Evolutionary conservation across 305 asterid species (phyloP), one percentile per base, ranked within the genome.

Genomic region (Striga hermonthica): DNA sequence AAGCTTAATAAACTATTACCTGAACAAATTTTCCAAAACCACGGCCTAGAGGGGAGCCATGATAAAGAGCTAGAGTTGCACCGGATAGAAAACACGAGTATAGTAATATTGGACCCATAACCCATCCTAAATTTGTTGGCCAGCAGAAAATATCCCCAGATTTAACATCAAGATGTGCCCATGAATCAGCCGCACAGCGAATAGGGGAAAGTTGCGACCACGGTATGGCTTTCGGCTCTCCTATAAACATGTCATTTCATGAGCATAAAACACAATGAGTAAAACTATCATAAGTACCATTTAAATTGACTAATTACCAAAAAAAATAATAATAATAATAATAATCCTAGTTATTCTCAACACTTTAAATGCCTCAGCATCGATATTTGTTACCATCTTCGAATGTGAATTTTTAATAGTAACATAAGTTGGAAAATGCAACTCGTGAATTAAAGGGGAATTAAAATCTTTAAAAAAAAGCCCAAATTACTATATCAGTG

Each of bases 61-160:
- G 94, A 77, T 92, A 90, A 49, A 92, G 96, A 64, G 98, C 97
- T 56, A 92, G 83, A 45, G 90, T 87, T 67, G 92, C 96, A 57
- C 97, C 97, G 48, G 84, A 28, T 39, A 92, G 81, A 77, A 92
- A 86, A 82, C 97, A 87, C 3, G 95, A 77, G 64, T 90, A 92
- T 37, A 92, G 81, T 70, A 86, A 64, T 67, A 84, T 66, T 0
- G 98, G 98, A 35, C 98, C 98, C 97, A 90, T 83, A 74, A 90
- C 98, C 98, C 98, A 92, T 75, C 98, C 98, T 75, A 92, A 82
- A 77, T 86, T 92, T 44, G 98, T 92, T 4, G 98, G 98, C 96
- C 96, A 92, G 79, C 98, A 92, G 67, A 71, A 60, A 35, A 86
- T 80, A 71, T 92, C 97, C 62, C 92, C 94, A 41, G 73, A 59